Percentiles rank a stretch among this genome's conserved stretches.
These are phyloP conservation scores for Ceratobasidium sp. DNA, from an alignment of 1,284 basidiomycete species.

Conservation along the genomic window DNA sequence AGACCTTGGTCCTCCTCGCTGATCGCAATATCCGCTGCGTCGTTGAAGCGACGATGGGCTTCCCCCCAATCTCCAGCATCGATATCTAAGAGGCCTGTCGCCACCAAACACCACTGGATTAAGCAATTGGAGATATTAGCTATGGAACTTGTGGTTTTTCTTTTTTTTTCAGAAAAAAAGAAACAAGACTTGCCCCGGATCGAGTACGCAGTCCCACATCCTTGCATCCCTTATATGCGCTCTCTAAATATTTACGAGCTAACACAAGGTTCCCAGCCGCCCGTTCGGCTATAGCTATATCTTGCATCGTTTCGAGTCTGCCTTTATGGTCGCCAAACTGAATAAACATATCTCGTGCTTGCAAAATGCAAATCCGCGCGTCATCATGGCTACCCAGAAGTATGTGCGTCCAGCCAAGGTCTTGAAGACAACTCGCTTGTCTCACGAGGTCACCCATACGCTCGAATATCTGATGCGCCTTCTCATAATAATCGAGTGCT, in stretches of 20 bases:
- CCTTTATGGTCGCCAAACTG: not conserved
- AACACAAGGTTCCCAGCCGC: not conserved
- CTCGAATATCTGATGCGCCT: not conserved
- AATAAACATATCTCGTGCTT: not conserved
- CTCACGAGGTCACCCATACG: not conserved
- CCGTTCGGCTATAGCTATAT: not conserved
- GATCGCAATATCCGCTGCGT: not conserved
- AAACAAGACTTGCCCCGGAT: not conserved
- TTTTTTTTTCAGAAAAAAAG: not conserved
- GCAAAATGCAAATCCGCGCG: not conserved
- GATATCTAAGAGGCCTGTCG: not conserved
- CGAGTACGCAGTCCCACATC: not conserved
- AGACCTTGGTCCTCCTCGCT: not conserved
- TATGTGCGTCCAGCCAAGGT: not conserved
- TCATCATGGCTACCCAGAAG: not conserved
- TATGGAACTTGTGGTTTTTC: no score
- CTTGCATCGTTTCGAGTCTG: not conserved
- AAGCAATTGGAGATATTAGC: not conserved
- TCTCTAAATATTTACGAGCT: not conserved
- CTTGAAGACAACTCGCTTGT: not conserved
- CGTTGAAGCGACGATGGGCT: not conserved
- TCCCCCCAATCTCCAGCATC: not conserved
- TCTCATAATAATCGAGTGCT: slow-evolving; percentile 13
- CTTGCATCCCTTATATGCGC: not conserved
- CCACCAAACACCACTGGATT: not conserved